These are phyloP conservation scores for Peltaster fructicola DNA, from an alignment of 2,329 filamentous ascomycete species.

Conservation along the genomic window DNA sequence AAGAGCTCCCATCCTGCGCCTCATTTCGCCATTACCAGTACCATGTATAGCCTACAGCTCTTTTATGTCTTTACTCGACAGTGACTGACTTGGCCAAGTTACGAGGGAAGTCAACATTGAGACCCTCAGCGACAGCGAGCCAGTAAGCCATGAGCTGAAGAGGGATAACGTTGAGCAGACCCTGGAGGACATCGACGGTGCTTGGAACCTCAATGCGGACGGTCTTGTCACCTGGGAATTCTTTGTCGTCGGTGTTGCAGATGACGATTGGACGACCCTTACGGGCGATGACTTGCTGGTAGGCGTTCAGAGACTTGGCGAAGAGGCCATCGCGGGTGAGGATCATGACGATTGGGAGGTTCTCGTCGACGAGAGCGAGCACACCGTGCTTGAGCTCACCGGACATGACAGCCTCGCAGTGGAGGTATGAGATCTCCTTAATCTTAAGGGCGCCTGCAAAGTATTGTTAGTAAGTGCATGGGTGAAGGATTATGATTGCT, in stretches of 20 bases:
- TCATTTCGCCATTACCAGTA: too few relatives aligned
- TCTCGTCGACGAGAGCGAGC: conserved; percentile 89
- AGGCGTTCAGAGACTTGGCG: conserved; percentile 97
- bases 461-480: conserved; percentile 6
- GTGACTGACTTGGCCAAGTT: conserved; percentile 99
- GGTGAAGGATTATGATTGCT: neutral
- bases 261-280: conserved; percentile 95
- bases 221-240: conserved; percentile 75
- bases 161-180: conserved; percentile 92
- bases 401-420: conserved; percentile 99
- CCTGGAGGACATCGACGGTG: conserved; percentile 89
- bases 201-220: conserved; percentile 96
- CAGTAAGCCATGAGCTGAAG: conserved; percentile 98
- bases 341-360: conserved; percentile 99
- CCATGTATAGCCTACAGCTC: neutral
- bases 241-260: conserved; percentile 77
- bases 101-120: conserved; percentile 96
- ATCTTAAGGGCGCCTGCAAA: conserved; percentile 72
- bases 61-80: conserved; percentile 52
- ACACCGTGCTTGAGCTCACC: conserved; percentile 99
- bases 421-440: conserved; percentile 98
- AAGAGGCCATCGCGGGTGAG: conserved; percentile 91
- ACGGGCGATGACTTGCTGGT: conserved; percentile 97
- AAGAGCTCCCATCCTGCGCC: too few relatives aligned
- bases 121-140: conserved; percentile 86